phyloP scores from a whole-genome alignment of 352 stramenopile genomes.

The Halophytophthora polymorphica region DNA sequence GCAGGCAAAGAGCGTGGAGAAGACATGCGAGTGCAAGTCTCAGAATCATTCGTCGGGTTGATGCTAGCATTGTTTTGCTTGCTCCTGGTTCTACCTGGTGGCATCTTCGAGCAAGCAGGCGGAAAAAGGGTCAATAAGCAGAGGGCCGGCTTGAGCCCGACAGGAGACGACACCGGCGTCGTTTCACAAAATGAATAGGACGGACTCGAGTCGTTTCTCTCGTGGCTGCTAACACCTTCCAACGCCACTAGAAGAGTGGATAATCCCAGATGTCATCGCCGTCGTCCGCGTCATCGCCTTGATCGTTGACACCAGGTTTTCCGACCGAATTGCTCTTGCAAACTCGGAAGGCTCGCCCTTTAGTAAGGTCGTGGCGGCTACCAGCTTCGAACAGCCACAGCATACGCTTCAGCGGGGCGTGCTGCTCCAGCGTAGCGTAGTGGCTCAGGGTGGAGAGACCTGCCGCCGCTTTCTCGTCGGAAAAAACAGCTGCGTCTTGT shows the following conservation, averaged over 20 bases:
- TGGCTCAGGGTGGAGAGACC: conserved; percentile 46
- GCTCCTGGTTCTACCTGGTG: conserved; percentile 9
- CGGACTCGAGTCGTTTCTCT: not conserved
- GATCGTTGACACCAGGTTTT: not conserved
- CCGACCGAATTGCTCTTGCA: conserved; percentile 4
- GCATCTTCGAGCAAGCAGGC: not conserved
- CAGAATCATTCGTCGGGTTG: no score
- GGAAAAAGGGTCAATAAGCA: no score
- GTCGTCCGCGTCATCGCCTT: conserved; percentile 22
- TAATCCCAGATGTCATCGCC: conserved; percentile 69
- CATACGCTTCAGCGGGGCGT: conserved; percentile 46
- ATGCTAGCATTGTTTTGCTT: no score
- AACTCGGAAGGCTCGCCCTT: conserved; percentile 14
- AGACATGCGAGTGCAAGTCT: no score
- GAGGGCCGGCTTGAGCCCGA: no score
- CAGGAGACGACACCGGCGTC: no score
- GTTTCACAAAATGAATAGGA: no score
- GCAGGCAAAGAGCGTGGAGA: not conserved
- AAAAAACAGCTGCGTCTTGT: conserved; percentile 22
- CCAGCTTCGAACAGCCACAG: conserved; percentile 59
- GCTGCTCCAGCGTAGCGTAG: conserved; percentile 53
- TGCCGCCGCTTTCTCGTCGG: conserved; percentile 22
- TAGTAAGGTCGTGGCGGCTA: conserved; percentile 19
- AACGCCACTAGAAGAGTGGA: conserved; percentile 24
- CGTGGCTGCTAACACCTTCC: not conserved